Conservation (phyloP, 2,329 filamentous ascomycete genomes). For the Aspergillus sojae region DNA sequence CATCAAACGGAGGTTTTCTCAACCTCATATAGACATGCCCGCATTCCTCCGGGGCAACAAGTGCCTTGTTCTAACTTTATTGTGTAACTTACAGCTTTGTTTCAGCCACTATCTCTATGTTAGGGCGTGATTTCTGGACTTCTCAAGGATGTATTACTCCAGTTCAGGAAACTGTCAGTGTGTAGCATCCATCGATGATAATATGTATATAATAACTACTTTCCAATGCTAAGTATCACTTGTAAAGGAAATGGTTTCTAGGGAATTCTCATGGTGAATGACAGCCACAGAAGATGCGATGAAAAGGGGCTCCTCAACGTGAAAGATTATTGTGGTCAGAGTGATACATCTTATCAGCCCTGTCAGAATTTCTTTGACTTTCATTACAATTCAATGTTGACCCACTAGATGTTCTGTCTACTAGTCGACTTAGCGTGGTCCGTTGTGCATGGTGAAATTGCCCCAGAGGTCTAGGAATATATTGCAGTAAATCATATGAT, state of each 20-base stretch:
- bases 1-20: background rate
- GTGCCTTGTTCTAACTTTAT: background rate
- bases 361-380: background rate
- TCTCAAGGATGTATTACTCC: background rate
- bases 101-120: background rate
- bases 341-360: background rate
- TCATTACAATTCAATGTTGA: background rate
- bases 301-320: background rate
- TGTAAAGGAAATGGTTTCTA: background rate
- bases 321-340: background rate
- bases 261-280: background rate
- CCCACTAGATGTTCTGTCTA: background rate
- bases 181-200: background rate
- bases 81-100: background rate
- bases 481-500: background rate
- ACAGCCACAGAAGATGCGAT: background rate
- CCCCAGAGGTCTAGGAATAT: background rate
- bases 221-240: background rate
- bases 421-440: background rate
- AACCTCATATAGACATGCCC: background rate
- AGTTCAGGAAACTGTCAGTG: background rate
- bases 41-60: background rate
- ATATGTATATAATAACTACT: background rate
- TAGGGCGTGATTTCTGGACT: background rate
- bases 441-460: background rate